These are phyloP conservation scores for Beauveria brongniartii DNA, from an alignment of 2,329 filamentous ascomycete genomes.

Conservation along the genomic window DNA sequence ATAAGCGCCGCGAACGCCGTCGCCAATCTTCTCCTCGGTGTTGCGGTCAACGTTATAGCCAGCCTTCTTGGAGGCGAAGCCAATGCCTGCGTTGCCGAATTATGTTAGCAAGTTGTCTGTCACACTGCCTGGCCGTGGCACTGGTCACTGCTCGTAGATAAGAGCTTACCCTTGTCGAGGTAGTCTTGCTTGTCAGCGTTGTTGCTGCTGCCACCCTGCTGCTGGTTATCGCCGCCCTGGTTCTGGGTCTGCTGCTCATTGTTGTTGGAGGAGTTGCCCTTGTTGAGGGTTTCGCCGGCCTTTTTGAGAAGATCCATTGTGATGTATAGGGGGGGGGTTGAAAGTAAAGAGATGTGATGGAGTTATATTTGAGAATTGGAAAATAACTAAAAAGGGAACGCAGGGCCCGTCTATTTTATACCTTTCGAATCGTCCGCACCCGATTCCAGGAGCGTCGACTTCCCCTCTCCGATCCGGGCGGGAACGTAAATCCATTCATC, in stretches of 20 bases:
- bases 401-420: constrained; percentile 16
- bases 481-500: constrained; percentile 6
- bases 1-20: constrained; percentile 25
- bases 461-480: background rate
- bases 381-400: background rate
- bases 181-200: constrained; percentile 24
- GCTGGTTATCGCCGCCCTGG: constrained; percentile 6
- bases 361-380: background rate
- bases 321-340: constrained; percentile 6
- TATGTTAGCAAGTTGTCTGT: background rate
- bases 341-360: background rate
- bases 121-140: background rate
- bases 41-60: constrained; percentile 26
- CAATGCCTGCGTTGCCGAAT: constrained; percentile 19
- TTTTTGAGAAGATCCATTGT: constrained; percentile 34
- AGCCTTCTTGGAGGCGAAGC: constrained; percentile 23
- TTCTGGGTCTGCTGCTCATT: constrained; percentile 9
- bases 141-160: background rate
- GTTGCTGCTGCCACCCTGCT: background rate
- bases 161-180: constrained; percentile 28
- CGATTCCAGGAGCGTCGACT: constrained; percentile 1
- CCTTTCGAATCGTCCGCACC: background rate
- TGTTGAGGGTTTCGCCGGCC: constrained; percentile 15
- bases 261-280: constrained; percentile 9
- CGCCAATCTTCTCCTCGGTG: constrained; percentile 32